Percentiles rank a stretch among this genome's conserved stretches.
Conservation (phyloP, 2,329 filamentous ascomycete species). For the Microcyclospora pomicola region DNA sequence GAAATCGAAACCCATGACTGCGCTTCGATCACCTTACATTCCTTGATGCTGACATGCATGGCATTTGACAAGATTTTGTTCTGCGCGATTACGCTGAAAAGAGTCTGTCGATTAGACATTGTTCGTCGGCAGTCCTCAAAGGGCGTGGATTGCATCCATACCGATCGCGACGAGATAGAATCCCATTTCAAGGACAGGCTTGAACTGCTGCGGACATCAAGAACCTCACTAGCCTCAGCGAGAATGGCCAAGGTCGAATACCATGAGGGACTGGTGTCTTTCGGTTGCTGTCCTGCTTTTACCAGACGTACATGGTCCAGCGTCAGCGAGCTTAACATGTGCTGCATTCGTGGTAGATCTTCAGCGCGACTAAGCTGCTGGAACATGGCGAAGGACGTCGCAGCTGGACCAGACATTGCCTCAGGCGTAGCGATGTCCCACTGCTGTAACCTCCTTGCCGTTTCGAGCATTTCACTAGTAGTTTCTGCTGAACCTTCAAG, state of each 20-base stretch:
- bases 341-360: conserved; percentile 4
- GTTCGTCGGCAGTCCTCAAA: conserved; percentile 69
- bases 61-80: conserved; percentile 49
- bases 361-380: conserved; percentile 45
- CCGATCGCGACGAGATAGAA: conserved; percentile 50
- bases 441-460: conserved; percentile 69
- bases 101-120: conserved; percentile 67
- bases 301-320: conserved; percentile 1
- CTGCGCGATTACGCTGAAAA: conserved; percentile 65
- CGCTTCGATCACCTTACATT: conserved; percentile 59
- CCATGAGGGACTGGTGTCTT: conserved; percentile 10
- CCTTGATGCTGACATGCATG: conserved; percentile 46
- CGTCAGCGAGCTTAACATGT: conserved; percentile 4
- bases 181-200: conserved; percentile 50
- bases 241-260: conserved; percentile 52
- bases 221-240: conserved; percentile 66
- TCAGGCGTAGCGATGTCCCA: conserved; percentile 78
- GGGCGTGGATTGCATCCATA: conserved; percentile 57
- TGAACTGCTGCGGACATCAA: conserved; percentile 45
- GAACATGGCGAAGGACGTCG: conserved; percentile 62
- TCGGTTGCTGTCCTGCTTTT: background rate
- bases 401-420: conserved; percentile 13
- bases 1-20: conserved; percentile 65
- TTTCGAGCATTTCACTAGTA: conserved; percentile 60
- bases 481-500: conserved; percentile 31